Conservation (phyloP, 1,284 basidiomycete genomes). For the Trichosporon coremiiforme region DNA sequence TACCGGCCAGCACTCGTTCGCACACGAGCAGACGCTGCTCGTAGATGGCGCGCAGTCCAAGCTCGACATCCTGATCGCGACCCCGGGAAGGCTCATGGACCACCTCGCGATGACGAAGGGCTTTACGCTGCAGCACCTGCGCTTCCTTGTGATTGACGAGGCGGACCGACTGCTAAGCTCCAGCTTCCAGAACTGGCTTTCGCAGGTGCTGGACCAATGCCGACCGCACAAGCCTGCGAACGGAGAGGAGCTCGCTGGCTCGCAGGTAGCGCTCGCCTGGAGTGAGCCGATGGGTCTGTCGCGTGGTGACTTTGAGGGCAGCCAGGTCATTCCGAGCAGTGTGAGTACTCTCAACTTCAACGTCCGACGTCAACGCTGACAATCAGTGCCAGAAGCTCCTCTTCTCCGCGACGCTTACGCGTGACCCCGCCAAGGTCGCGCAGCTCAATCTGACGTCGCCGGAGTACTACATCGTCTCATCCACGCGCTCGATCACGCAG, state of each 20-base stretch:
- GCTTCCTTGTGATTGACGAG: slow-evolving; percentile 95
- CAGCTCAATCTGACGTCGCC: slow-evolving; percentile 77
- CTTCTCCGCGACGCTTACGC: slow-evolving; percentile 94
- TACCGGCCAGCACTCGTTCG: slow-evolving; percentile 55
- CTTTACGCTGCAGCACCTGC: slow-evolving; percentile 89
- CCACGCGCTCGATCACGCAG: slow-evolving; percentile 47
- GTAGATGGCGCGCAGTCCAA: slow-evolving; percentile 71
- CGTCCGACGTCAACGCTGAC: background rate
- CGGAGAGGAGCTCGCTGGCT: background rate
- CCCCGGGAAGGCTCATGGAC: slow-evolving; percentile 91
- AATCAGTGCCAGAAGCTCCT: slow-evolving; percentile 88
- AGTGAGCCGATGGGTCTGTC: slow-evolving; percentile 47
- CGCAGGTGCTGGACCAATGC: slow-evolving; percentile 65
- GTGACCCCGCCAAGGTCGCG: slow-evolving; percentile 88
- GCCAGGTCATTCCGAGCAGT: slow-evolving; percentile 20
- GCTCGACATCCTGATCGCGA: slow-evolving; percentile 92
- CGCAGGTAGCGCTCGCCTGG: slow-evolving; percentile 54
- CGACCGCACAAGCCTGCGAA: slow-evolving; percentile 4
- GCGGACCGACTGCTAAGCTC: slow-evolving; percentile 92
- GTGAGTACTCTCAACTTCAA: slow-evolving; percentile 33
- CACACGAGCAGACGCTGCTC: slow-evolving; percentile 53
- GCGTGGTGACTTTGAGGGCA: slow-evolving; percentile 34
- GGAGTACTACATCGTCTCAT: slow-evolving; percentile 84
- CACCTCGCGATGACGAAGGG: slow-evolving; percentile 84
- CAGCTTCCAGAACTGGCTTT: slow-evolving; percentile 94